Conservation (phyloP, 306 rosid species). For the Vicia sativa region DNA sequence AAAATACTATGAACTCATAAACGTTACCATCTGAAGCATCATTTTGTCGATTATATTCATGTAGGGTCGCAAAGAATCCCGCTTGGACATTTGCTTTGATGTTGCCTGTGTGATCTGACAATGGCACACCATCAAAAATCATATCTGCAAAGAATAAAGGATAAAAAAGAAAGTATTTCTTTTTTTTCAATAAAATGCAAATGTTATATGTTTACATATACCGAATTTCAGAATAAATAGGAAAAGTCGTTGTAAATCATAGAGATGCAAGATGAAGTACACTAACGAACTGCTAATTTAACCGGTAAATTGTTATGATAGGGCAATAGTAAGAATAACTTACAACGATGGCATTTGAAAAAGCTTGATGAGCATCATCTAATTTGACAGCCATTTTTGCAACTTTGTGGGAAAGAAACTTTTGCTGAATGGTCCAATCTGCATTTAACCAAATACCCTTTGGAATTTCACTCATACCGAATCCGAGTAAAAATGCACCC, state of each 20-base stretch:
- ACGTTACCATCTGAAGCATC: conserved; percentile 74
- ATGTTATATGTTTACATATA: conserved; percentile 17
- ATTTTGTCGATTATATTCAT: conserved; percentile 85
- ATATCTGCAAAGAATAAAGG: conserved; percentile 51
- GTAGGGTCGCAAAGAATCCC: conserved; percentile 94
- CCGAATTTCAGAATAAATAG: conserved; percentile 28
- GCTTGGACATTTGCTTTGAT: conserved; percentile 94
- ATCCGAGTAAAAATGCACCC: conserved; percentile 97
- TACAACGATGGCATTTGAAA: conserved; percentile 94
- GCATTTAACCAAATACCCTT: conserved; percentile 81
- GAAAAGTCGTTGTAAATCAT: background rate
- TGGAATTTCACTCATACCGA: conserved; percentile 97
- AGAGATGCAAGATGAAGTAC: conserved; percentile 1
- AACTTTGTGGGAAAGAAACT: conserved; percentile 81
- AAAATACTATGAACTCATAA: background rate
- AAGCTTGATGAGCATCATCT: conserved; percentile 90
- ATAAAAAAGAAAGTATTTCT: conserved; percentile 28
- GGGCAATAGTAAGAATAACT: conserved; percentile 29
- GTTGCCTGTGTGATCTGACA: conserved; percentile 96
- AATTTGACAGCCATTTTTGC: conserved; percentile 95
- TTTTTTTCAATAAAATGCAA: conserved; percentile 17
- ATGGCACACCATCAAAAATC: conserved; percentile 56
- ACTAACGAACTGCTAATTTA: conserved; percentile 1
- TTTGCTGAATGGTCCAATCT: conserved; percentile 80
- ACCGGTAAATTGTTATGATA: conserved; percentile 3